Conservation (phyloP, 2,329 filamentous ascomycete species). For the Nemania sp. region DNA sequence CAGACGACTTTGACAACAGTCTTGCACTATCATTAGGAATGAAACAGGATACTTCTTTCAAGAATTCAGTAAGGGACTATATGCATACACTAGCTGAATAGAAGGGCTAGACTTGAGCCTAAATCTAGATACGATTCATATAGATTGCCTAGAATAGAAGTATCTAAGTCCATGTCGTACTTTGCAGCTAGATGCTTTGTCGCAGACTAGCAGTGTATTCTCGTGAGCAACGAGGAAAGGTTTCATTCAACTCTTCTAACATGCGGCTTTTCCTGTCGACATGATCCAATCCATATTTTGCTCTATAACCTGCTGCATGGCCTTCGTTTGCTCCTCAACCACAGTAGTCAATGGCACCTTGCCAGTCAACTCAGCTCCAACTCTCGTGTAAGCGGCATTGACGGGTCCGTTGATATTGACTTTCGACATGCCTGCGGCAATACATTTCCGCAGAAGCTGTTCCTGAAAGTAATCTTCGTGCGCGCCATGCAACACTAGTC, state of each 20-base stretch:
- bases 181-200: neutral
- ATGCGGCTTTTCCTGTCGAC: constrained; percentile 18
- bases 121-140: neutral
- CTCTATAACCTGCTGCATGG: constrained; percentile 24
- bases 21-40: constrained; percentile 16
- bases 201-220: neutral
- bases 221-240: neutral
- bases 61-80: constrained; percentile 20
- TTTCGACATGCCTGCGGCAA: constrained; percentile 15
- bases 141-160: neutral
- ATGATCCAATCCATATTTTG: constrained; percentile 26
- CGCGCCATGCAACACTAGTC: constrained; percentile 13
- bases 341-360: constrained; percentile 20
- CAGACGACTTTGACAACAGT: constrained; percentile 18
- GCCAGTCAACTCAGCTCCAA: constrained; percentile 17
- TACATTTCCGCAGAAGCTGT: constrained; percentile 16
- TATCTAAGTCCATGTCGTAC: neutral
- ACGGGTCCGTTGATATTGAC: constrained; percentile 24
- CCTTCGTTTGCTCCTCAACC: constrained; percentile 21
- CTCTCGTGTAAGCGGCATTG: constrained; percentile 13
- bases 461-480: constrained; percentile 23
- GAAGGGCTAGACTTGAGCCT: neutral
- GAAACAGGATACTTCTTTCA: constrained; percentile 22
- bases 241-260: neutral
- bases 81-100: constrained; percentile 11